phyloP scores from a whole-genome alignment of 2,329 filamentous ascomycete genomes.

The Apiospora pterosperma region DNA sequence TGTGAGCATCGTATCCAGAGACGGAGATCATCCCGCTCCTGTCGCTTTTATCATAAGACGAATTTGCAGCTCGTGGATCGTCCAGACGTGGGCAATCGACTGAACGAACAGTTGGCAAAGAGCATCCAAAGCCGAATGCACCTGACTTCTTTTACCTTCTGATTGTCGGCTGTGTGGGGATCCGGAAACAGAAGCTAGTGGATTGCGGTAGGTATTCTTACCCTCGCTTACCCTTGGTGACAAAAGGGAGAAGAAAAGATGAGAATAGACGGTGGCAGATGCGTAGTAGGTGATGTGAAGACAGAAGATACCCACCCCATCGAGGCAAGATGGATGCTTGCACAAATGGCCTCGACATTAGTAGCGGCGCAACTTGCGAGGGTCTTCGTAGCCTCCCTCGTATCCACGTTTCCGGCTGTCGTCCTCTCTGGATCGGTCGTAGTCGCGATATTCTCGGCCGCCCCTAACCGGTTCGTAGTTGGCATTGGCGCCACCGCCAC shows the following conservation, averaged over 20 bases:
- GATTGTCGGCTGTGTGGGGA: not conserved
- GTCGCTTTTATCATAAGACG: not conserved
- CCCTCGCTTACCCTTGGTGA: conserved; percentile 34
- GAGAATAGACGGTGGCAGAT: conserved; percentile 24
- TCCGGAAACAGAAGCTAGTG: not conserved
- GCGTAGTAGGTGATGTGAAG: conserved; percentile 20
- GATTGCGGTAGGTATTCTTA: conserved; percentile 20
- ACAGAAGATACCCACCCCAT: conserved; percentile 47
- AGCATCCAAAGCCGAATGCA: not conserved
- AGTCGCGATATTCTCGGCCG: conserved; percentile 53
- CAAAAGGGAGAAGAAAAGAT: conserved; percentile 31
- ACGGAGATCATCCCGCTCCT: not conserved
- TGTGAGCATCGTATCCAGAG: not conserved
- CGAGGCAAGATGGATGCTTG: conserved; percentile 21
- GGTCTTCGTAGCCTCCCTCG: conserved; percentile 79
- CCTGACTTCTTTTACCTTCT: not conserved
- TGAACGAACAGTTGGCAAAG: not conserved
- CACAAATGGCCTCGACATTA: conserved; percentile 25
- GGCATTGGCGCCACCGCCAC: conserved; percentile 56
- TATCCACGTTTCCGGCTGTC: conserved; percentile 66
- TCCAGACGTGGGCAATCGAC: not conserved
- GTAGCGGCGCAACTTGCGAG: conserved; percentile 63
- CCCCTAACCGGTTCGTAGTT: conserved; percentile 82
- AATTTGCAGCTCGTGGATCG: not conserved
- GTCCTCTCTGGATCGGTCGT: conserved; percentile 54